phyloP scores from a whole-genome alignment of 2,329 filamentous ascomycete species.

The Talaromyces sp. region DNA sequence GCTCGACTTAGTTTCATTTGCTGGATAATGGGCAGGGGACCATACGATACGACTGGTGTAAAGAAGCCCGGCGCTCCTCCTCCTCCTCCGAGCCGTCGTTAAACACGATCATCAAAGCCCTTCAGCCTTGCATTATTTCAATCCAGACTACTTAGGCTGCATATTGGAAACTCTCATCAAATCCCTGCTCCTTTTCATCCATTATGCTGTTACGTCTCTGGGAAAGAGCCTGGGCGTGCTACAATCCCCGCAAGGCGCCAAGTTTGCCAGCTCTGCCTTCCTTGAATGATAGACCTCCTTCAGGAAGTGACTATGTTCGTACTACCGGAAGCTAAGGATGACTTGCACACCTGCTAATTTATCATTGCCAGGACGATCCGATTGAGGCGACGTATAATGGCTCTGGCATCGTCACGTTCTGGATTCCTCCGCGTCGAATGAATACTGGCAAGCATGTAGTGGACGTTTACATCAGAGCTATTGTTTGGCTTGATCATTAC shows the following conservation, averaged over 20 bases:
- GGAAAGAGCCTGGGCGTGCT: background rate
- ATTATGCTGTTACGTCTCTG: background rate
- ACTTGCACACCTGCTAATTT: too few species aligned
- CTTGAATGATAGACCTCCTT: too few species aligned
- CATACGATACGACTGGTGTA: constrained; percentile 48
- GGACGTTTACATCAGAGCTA: too few species aligned
- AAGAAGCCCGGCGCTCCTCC: constrained; percentile 42
- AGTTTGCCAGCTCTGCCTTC: too few species aligned
- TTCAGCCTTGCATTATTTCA: constrained; percentile 6
- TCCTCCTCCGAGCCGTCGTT: constrained; percentile 26
- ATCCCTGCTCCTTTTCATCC: background rate
- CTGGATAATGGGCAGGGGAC: constrained; percentile 34
- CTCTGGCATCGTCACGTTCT: too few species aligned
- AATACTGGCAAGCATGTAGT: too few species aligned
- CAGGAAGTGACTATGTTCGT: too few species aligned
- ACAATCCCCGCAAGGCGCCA: background rate
- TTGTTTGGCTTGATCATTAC: too few species aligned
- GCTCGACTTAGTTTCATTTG: background rate
- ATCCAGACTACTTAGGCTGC: background rate
- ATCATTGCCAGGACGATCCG: too few species aligned
- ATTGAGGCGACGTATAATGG: too few species aligned
- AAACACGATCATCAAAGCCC: background rate
- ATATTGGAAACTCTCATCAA: background rate
- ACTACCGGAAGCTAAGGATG: too few species aligned
- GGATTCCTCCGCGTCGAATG: too few species aligned